Conservation (phyloP, 1,284 basidiomycete genomes). For the Gomphus sp. region DNA sequence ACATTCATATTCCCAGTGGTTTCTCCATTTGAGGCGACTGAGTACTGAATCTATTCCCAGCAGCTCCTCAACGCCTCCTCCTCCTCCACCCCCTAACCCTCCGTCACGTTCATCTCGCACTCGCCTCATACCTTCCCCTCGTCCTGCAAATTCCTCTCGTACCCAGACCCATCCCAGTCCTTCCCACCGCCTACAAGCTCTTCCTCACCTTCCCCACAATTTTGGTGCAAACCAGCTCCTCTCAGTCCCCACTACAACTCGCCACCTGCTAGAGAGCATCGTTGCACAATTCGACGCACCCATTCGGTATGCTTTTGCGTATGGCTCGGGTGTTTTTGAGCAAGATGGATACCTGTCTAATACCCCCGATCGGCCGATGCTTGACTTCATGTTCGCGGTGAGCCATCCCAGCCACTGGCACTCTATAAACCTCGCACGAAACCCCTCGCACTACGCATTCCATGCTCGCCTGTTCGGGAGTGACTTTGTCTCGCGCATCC, state of each 20-base stretch:
- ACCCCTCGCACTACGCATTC: constrained; percentile 85
- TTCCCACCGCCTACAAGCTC: constrained; percentile 32
- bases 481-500: constrained; percentile 65
- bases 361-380: constrained; percentile 51
- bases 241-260: constrained; percentile 65
- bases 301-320: constrained; percentile 88
- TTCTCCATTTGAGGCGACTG: not conserved
- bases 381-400: constrained; percentile 95
- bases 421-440: constrained; percentile 86
- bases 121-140: constrained; percentile 18
- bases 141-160: constrained; percentile 22
- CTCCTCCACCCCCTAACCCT: constrained; percentile 20
- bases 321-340: constrained; percentile 90
- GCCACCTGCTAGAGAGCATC: constrained; percentile 69
- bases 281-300: constrained; percentile 75
- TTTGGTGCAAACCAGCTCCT: constrained; percentile 80
- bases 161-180: constrained; percentile 15
- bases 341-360: constrained; percentile 60
- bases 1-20: constrained; percentile 2
- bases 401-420: constrained; percentile 91
- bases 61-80: constrained; percentile 23
- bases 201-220: constrained; percentile 51
- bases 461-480: constrained; percentile 77
- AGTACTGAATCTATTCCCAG: constrained; percentile 4
- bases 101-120: constrained; percentile 23